Conservation (phyloP, 1,139 yeast genomes). For the Pneumocystis carinii region DNA sequence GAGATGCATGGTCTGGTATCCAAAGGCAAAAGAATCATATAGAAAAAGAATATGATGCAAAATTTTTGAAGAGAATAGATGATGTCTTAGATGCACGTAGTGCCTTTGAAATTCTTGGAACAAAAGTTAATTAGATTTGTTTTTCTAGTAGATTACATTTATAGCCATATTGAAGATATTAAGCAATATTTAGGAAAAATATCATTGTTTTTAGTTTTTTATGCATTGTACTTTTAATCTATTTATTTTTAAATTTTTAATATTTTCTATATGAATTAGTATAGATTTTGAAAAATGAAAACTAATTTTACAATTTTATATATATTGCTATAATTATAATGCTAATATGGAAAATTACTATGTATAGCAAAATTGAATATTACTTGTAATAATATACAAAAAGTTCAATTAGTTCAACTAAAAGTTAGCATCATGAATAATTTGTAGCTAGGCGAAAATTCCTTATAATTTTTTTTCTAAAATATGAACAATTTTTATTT, state of each 20-base stretch:
- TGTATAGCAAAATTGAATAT: not conserved
- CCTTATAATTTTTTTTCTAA: not conserved
- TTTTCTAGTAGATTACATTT: not conserved
- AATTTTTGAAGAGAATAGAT: not conserved
- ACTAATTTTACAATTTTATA: too few species aligned
- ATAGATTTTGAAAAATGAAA: too few species aligned
- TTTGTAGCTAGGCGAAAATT: not conserved
- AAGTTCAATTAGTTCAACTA: not conserved
- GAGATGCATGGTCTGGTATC: constrained; percentile 12
- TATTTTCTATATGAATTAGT: not conserved
- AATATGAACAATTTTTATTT: not conserved
- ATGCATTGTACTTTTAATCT: not conserved
- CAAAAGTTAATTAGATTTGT: not conserved
- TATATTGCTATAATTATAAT: too few species aligned
- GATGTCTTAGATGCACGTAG: not conserved
- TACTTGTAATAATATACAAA: not conserved
- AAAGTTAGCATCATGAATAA: not conserved
- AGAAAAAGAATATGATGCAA: not conserved
- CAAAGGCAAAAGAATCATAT: not conserved
- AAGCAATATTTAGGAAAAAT: not conserved
- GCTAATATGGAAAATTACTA: not conserved
- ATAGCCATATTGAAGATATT: not conserved
- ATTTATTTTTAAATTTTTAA: not conserved
- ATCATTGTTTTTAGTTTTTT: not conserved
- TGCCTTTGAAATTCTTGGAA: not conserved